Evolutionary conservation across 2,329 filamentous ascomycete genomes (phyloP).

Genomic region (Celoporthe dispersa): DNA sequence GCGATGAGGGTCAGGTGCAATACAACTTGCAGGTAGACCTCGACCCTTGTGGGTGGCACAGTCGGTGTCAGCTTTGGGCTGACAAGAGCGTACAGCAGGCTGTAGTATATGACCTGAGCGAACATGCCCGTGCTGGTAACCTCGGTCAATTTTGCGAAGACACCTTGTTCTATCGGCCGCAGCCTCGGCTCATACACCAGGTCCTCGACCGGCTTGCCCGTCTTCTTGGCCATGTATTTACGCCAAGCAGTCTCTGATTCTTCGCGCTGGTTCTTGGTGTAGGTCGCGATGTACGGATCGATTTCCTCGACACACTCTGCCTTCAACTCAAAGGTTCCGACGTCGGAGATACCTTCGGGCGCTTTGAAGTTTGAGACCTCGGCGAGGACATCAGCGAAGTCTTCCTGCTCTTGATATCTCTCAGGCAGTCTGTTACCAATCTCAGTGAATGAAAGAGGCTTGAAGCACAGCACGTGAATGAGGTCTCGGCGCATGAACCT

Average conservation of each 20-base stretch:
- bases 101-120: conserved; percentile 86
- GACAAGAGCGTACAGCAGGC: conserved; percentile 78
- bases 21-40: conserved; percentile 90
- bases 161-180: conserved; percentile 73
- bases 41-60: conserved; percentile 81
- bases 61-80: conserved; percentile 70
- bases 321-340: conserved; percentile 92
- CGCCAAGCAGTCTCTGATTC: conserved; percentile 91
- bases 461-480: conserved; percentile 93
- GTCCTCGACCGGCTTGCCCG: conserved; percentile 77
- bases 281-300: conserved; percentile 95
- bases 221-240: conserved; percentile 84
- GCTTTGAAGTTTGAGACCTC: conserved; percentile 88
- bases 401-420: conserved; percentile 84
- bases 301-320: conserved; percentile 84
- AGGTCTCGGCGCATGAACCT: conserved; percentile 85
- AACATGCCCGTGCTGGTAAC: conserved; percentile 89
- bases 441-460: conserved; percentile 92
- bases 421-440: conserved; percentile 85
- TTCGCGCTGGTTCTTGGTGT: conserved; percentile 95
- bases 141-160: conserved; percentile 74
- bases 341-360: conserved; percentile 89
- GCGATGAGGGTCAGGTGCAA: conserved; percentile 87
- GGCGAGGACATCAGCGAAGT: conserved; percentile 82
- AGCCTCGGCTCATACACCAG: conserved; percentile 91